Percentiles rank a stretch among this genome's conserved stretches.
phyloP scores from a whole-genome alignment of 176 grass and related monocot genomes.

The Chloris gayana region DNA sequence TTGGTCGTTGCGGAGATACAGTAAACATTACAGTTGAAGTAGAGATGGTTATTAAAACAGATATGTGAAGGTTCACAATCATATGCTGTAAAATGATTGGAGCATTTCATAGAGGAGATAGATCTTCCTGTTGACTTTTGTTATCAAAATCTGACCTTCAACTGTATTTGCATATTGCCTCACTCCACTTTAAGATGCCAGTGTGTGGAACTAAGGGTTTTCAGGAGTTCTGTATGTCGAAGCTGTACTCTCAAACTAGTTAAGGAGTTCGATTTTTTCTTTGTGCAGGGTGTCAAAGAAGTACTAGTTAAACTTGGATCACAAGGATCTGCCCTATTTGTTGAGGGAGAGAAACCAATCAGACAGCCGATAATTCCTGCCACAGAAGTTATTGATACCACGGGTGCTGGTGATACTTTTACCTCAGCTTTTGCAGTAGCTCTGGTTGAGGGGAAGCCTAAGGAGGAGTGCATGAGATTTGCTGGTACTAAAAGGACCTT shows the following conservation, averaged over 20 bases:
- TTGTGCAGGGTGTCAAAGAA: slow-evolving; percentile 69
- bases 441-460: slow-evolving; percentile 80
- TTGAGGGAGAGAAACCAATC: slow-evolving; percentile 77
- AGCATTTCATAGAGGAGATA: not conserved
- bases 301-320: slow-evolving; percentile 91
- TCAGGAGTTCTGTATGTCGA: not conserved
- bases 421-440: slow-evolving; percentile 96
- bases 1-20: not conserved
- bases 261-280: slow-evolving; percentile 9
- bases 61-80: not conserved
- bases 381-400: slow-evolving; percentile 79
- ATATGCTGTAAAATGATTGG: not conserved
- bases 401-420: slow-evolving; percentile 92
- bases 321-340: slow-evolving; percentile 90
- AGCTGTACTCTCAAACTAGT: not conserved
- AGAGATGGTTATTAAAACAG: slow-evolving; percentile 2
- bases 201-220: not conserved
- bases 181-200: slow-evolving; percentile 22
- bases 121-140: not conserved
- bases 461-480: slow-evolving; percentile 87
- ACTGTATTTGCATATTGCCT: not conserved
- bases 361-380: slow-evolving; percentile 72
- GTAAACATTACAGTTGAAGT: not conserved
- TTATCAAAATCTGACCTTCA: not conserved
- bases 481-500: slow-evolving; percentile 57